These are phyloP conservation scores for Canna indica DNA, from an alignment of 176 grass and related monocot species.

Conservation along the genomic window DNA sequence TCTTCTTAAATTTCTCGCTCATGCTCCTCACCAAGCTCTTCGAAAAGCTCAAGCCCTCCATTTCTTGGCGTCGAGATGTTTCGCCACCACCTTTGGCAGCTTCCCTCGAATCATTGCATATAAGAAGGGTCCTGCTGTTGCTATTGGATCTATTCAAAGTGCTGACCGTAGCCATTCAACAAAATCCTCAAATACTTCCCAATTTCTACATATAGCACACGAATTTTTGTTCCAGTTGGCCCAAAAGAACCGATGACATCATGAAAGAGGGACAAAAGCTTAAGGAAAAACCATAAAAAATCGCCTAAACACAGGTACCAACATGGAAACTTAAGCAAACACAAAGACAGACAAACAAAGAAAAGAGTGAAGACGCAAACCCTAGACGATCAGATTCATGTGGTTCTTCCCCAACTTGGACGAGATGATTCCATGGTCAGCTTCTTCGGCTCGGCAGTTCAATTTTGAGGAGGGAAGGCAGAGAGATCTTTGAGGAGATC, in stretches of 20 bases:
- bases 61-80: slow-evolving; percentile 15
- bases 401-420: no score
- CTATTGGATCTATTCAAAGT: slow-evolving; percentile 1
- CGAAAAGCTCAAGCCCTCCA: slow-evolving; percentile 31
- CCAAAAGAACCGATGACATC: background rate
- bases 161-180: background rate
- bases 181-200: background rate
- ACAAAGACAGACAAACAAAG: background rate
- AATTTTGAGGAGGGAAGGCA: background rate
- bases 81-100: slow-evolving; percentile 6
- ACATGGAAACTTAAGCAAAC: background rate
- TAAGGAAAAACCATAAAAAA: background rate
- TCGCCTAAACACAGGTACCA: background rate
- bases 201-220: background rate
- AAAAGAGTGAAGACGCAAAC: background rate
- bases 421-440: no score
- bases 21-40: slow-evolving; percentile 8
- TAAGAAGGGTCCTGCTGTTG: background rate
- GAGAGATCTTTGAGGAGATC: background rate
- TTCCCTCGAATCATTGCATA: slow-evolving; percentile 10
- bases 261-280: background rate
- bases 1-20: slow-evolving; percentile 15
- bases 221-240: background rate
- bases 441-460: background rate
- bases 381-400: background rate